Conservation (phyloP, 331 rosid species). For the Dryas integrifolia region DNA sequence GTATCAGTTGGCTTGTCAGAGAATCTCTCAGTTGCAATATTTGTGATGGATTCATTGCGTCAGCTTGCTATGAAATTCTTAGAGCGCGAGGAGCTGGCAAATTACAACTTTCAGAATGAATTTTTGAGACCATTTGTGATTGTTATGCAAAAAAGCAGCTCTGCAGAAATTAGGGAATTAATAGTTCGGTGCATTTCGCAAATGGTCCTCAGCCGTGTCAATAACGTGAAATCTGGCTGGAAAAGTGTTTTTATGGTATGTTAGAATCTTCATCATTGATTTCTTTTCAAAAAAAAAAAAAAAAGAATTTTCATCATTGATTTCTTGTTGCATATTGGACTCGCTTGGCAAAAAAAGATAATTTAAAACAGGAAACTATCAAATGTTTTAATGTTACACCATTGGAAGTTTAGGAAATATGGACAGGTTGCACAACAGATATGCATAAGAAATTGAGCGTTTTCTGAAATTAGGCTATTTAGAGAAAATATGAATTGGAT, state of each 20-base stretch:
- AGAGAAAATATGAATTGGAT: background rate
- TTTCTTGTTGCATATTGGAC: background rate
- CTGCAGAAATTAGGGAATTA: conserved; percentile 90
- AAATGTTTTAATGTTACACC: background rate
- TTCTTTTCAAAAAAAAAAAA: background rate
- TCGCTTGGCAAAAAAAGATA: background rate
- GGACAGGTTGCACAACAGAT: background rate
- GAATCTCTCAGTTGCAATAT: conserved; percentile 95
- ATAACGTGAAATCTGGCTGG: conserved; percentile 98
- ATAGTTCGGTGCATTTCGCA: conserved; percentile 97
- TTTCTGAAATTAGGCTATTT: background rate
- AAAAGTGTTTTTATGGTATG: conserved; percentile 98
- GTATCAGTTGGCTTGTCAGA: conserved; percentile 96
- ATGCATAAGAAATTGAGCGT: background rate
- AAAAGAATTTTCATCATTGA: background rate
- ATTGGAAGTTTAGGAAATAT: background rate
- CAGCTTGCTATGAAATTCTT: conserved; percentile 98
- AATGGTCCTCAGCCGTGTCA: conserved; percentile 99
- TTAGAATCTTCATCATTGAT: background rate
- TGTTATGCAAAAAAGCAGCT: conserved; percentile 89
- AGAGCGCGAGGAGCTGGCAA: conserved; percentile 98
- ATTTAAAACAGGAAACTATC: background rate
- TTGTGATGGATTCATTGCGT: conserved; percentile 97
- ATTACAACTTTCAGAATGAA: conserved; percentile 97
- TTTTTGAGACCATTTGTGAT: conserved; percentile 97